Evolutionary conservation across 2,329 filamentous ascomycete species (phyloP).

Genomic region (Diaporthe sp.): DNA sequence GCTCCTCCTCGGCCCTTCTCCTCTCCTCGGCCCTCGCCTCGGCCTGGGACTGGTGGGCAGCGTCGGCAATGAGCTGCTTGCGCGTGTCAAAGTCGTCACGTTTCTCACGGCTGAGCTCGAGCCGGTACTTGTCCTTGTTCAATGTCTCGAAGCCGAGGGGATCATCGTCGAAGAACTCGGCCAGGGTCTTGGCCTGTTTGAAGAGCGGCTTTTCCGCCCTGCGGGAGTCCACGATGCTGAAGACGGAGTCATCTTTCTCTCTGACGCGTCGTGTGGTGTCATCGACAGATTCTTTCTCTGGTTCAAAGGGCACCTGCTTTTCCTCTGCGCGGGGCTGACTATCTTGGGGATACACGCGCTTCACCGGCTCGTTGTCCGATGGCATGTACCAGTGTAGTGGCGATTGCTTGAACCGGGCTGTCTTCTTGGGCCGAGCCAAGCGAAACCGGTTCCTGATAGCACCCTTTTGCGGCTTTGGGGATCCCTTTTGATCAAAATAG

Average conservation of each 20-base stretch:
- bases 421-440: constrained; percentile 14
- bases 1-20: constrained; percentile 35
- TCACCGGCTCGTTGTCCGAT: constrained; percentile 35
- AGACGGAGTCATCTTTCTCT: constrained; percentile 18
- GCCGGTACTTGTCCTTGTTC: constrained; percentile 17
- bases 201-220: constrained; percentile 32
- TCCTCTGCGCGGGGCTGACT: constrained; percentile 1
- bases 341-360: constrained; percentile 21
- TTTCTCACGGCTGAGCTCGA: constrained; percentile 45
- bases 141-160: constrained; percentile 34
- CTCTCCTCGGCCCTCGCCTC: constrained; percentile 43
- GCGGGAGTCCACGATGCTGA: constrained; percentile 5
- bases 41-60: constrained; percentile 30
- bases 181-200: constrained; percentile 37
- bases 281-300: not conserved
- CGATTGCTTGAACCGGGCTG: constrained; percentile 26
- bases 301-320: not conserved
- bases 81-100: constrained; percentile 44
- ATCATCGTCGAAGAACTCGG: constrained; percentile 43
- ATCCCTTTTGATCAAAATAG: constrained; percentile 29
- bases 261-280: constrained; percentile 17
- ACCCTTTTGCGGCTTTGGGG: constrained; percentile 13
- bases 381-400: constrained; percentile 34
- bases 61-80: constrained; percentile 39
- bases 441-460: constrained; percentile 15